A percentile compares a stretch with the other conserved stretches of the same genome.
These are phyloP conservation scores for Phanerochaete sordida DNA, from an alignment of 768 basidiomycete species.

Conservation along the genomic window DNA sequence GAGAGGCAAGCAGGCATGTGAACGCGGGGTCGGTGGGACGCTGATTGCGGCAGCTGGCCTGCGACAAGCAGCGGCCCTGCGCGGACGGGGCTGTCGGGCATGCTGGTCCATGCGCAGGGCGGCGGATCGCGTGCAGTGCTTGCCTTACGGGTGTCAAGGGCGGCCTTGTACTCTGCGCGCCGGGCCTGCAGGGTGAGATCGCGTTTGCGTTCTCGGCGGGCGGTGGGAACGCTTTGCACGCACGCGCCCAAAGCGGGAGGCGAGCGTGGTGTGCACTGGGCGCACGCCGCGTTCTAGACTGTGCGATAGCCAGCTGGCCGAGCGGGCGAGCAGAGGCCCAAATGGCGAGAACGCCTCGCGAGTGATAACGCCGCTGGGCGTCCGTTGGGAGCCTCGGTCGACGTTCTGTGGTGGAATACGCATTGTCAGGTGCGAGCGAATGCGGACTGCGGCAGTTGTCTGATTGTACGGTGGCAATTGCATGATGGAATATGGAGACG, in stretches of 20 bases:
- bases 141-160: not conserved
- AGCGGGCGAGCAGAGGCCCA: not conserved
- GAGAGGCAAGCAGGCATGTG: not conserved
- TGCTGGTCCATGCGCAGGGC: not conserved
- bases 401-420: not conserved
- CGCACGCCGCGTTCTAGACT: not conserved
- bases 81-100: not conserved
- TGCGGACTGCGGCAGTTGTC: not conserved
- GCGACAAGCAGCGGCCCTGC: not conserved
- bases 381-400: not conserved
- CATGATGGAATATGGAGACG: slow-evolving; percentile 5
- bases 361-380: not conserved
- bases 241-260: not conserved
- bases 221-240: not conserved
- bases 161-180: not conserved
- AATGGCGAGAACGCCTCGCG: not conserved
- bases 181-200: not conserved
- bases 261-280: not conserved
- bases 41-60: not conserved
- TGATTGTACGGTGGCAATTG: not conserved
- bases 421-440: not conserved
- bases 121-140: not conserved
- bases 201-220: not conserved
- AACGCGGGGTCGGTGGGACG: not conserved
- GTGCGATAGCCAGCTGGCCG: not conserved